Conservation (phyloP, 2,329 filamentous ascomycete genomes). For the Neonectria ditissima region DNA sequence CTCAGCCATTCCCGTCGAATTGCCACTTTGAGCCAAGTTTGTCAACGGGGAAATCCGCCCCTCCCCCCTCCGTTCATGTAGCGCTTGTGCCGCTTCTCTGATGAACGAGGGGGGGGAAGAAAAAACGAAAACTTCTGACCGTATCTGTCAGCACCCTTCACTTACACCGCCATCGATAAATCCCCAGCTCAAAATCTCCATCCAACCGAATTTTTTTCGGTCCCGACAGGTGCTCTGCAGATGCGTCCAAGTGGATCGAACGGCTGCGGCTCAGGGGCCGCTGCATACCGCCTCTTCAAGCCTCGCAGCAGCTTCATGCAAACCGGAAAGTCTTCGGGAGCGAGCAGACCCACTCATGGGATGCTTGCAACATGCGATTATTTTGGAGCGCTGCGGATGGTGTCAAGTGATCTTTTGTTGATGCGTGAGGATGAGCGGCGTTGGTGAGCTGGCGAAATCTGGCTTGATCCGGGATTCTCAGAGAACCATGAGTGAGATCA, state of each 20-base stretch:
- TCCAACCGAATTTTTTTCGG: background rate
- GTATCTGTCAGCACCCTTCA: background rate
- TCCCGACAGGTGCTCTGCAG: slow-evolving; percentile 17
- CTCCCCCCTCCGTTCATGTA: no score
- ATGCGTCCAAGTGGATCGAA: slow-evolving; percentile 35
- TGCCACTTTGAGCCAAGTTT: slow-evolving; percentile 6
- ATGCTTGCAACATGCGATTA: background rate
- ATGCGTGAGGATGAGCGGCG: background rate
- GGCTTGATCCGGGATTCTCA: background rate
- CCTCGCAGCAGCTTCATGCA: slow-evolving; percentile 30
- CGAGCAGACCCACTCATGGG: slow-evolving; percentile 3
- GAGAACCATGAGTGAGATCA: background rate
- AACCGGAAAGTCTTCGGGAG: background rate
- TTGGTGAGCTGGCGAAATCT: background rate
- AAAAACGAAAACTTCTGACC: background rate
- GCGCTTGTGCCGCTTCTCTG: background rate
- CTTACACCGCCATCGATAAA: background rate
- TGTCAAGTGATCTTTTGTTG: background rate
- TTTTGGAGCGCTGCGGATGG: background rate
- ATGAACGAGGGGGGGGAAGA: background rate
- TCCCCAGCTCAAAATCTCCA: background rate
- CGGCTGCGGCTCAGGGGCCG: slow-evolving; percentile 23
- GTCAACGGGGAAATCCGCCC: background rate
- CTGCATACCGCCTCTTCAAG: slow-evolving; percentile 37
- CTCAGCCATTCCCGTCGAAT: slow-evolving; percentile 18